Evolutionary conservation across 768 basidiomycete genomes (phyloP), one percentile per base, ranked within the genome.

Genomic region (Cantharellus anzutake): DNA sequence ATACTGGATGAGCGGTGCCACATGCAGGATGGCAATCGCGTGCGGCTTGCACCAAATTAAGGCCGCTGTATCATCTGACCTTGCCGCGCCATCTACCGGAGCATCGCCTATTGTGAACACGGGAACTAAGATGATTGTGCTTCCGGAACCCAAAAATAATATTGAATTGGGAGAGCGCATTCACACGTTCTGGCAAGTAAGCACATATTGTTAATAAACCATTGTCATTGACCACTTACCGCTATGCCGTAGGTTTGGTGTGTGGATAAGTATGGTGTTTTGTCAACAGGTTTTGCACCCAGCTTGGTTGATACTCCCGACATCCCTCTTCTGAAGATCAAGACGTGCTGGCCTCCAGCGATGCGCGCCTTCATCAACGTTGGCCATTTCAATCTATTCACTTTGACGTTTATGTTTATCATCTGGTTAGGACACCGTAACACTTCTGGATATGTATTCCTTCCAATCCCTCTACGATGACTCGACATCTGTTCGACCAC

Each of bases 151-250:
- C 11, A 57, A 57, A 11, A 42, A 14, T 37, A 11, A 5, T 42
- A 14, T 38, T 11, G 62, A 63, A 20, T 60, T 63, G 39, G 62
- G 62, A 2, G 62, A 63, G 42, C 40, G 62, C 16, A 63, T 63
- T 39, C 61, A 61, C 41, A 62, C 62, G 29, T 62, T 63, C 41
- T 63, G 62, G 62, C 62, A 63, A 56, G 52, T 55, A 48, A 48
- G 29, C 29, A 48, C 44, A 11, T 48, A 11, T 29, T 29, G 20
- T 29, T 29, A 29, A 29, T 29, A 29, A 29, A 29, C 20, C 20
- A 29, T 29, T 29, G 20, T 29, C 20, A 29, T 29, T 29, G 20
- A 29, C 20, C 20, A 29, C 20, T 29, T 29, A 29, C 20, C 20
- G 20, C 20, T 11, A 11, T 48, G 11, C 44, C 11, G 29, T 48